Conservation (phyloP, 2,329 filamentous ascomycete genomes). For the Aulographum hederae region DNA sequence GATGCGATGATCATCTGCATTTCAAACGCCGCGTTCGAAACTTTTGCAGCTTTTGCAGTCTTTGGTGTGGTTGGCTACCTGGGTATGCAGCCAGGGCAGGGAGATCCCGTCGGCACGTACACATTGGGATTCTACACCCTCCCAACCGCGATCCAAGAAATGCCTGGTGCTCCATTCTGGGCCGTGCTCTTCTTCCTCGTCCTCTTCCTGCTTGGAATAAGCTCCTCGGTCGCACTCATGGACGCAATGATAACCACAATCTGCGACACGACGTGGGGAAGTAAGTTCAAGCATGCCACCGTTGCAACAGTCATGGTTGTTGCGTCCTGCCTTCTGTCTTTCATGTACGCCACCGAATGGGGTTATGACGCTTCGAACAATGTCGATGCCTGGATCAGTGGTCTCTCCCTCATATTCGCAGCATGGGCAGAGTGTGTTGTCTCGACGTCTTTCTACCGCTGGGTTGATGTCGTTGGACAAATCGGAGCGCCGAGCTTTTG, state of each 20-base stretch:
- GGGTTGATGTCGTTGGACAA: slow-evolving; percentile 27
- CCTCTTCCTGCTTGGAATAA: slow-evolving; percentile 38
- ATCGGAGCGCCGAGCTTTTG: slow-evolving; percentile 25
- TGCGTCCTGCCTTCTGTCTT: slow-evolving; percentile 33
- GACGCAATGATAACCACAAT: slow-evolving; percentile 36
- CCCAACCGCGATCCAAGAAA: slow-evolving; percentile 35
- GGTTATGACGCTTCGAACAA: slow-evolving; percentile 37
- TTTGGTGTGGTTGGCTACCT: slow-evolving; percentile 39
- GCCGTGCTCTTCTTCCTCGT: slow-evolving; percentile 40
- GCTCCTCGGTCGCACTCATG: slow-evolving; percentile 40
- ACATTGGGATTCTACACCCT: slow-evolving; percentile 40
- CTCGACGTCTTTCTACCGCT: slow-evolving; percentile 35
- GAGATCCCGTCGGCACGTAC: slow-evolving; percentile 33
- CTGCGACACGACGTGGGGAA: slow-evolving; percentile 34
- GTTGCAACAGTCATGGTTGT: slow-evolving; percentile 32
- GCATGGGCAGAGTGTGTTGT: slow-evolving; percentile 34
- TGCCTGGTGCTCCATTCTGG: slow-evolving; percentile 41
- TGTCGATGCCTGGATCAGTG: slow-evolving; percentile 38
- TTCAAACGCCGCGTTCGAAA: slow-evolving; percentile 39
- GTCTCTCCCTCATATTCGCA: slow-evolving; percentile 35
- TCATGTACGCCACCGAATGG: slow-evolving; percentile 39
- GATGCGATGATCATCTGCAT: slow-evolving; percentile 36
- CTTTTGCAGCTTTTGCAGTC: slow-evolving; percentile 29
- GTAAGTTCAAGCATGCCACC: slow-evolving; percentile 25
- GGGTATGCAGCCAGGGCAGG: slow-evolving; percentile 20